These are phyloP conservation scores for Neohortaea acidophila DNA, from an alignment of 495 filamentous ascomycete genomes.

Conservation along the genomic window DNA sequence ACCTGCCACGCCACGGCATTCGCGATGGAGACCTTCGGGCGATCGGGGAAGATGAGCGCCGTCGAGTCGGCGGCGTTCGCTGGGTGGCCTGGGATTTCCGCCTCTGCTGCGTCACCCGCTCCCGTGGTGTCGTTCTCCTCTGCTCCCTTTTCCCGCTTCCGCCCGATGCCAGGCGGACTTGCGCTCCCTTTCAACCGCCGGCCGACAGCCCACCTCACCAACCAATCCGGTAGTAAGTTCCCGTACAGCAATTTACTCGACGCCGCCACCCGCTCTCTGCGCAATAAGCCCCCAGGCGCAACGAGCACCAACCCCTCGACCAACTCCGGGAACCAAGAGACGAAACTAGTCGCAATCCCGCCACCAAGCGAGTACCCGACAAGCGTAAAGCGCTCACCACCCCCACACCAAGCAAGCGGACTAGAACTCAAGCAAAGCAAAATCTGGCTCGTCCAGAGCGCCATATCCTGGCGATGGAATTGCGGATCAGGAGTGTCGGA, in stretches of 20 bases:
- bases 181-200: slow-evolving; percentile 31
- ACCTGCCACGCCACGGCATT: slow-evolving; percentile 42
- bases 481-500: slow-evolving; percentile 51
- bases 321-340: slow-evolving; percentile 50
- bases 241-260: slow-evolving; percentile 46
- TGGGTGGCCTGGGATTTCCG: slow-evolving; percentile 6
- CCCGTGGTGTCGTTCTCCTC: too few species aligned
- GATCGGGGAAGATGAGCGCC: slow-evolving; percentile 19
- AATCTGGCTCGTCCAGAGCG: slow-evolving; percentile 62
- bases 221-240: slow-evolving; percentile 39
- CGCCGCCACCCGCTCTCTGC: slow-evolving; percentile 45
- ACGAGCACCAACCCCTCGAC: slow-evolving; percentile 55
- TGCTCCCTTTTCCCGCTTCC: background rate
- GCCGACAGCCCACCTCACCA: slow-evolving; percentile 39
- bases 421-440: slow-evolving; percentile 50
- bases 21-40: slow-evolving; percentile 33
- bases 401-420: slow-evolving; percentile 1
- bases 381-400: slow-evolving; percentile 40
- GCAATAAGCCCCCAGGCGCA: slow-evolving; percentile 58
- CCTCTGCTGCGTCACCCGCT: background rate
- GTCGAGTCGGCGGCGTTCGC: slow-evolving; percentile 22
- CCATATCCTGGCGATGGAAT: slow-evolving; percentile 44
- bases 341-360: slow-evolving; percentile 60
- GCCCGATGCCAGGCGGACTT: background rate
- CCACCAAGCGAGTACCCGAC: slow-evolving; percentile 81